Conservation (phyloP, 2,329 filamentous ascomycete genomes). For the Sordariomycetes sp. region DNA sequence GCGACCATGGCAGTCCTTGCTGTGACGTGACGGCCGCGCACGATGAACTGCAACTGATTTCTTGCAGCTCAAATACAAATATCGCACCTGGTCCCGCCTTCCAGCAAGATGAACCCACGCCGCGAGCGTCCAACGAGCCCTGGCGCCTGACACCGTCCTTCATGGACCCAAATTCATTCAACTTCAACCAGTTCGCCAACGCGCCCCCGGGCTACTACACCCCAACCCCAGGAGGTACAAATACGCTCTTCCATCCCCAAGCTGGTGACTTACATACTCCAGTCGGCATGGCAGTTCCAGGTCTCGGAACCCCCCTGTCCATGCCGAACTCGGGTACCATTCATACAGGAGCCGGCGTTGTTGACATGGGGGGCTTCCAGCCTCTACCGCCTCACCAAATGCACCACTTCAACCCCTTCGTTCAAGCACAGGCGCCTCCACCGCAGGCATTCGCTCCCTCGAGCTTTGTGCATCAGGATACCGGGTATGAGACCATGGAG, state of each 20-base stretch:
- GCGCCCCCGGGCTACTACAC: slow-evolving; percentile 80
- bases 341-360: slow-evolving; percentile 47
- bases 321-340: slow-evolving; percentile 61
- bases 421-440: slow-evolving; percentile 36
- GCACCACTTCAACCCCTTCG: slow-evolving; percentile 63
- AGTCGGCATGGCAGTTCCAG: slow-evolving; percentile 30
- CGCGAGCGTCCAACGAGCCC: slow-evolving; percentile 67
- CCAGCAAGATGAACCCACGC: slow-evolving; percentile 71
- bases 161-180: slow-evolving; percentile 76
- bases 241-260: slow-evolving; percentile 72
- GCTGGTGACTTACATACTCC: slow-evolving; percentile 85
- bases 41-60: not conserved
- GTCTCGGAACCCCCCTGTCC: slow-evolving; percentile 72
- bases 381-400: slow-evolving; percentile 50
- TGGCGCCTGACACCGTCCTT: slow-evolving; percentile 86
- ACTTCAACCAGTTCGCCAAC: slow-evolving; percentile 71
- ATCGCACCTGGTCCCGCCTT: slow-evolving; percentile 25
- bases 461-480: slow-evolving; percentile 71
- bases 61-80: not conserved
- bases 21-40: not conserved
- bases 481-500: slow-evolving; percentile 71
- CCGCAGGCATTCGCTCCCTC: slow-evolving; percentile 64
- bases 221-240: slow-evolving; percentile 73
- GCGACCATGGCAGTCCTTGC: not conserved
- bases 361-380: slow-evolving; percentile 64